Evolutionary conservation across 768 basidiomycete species (phyloP).

Genomic region (Hebeloma cylindrosporum): DNA sequence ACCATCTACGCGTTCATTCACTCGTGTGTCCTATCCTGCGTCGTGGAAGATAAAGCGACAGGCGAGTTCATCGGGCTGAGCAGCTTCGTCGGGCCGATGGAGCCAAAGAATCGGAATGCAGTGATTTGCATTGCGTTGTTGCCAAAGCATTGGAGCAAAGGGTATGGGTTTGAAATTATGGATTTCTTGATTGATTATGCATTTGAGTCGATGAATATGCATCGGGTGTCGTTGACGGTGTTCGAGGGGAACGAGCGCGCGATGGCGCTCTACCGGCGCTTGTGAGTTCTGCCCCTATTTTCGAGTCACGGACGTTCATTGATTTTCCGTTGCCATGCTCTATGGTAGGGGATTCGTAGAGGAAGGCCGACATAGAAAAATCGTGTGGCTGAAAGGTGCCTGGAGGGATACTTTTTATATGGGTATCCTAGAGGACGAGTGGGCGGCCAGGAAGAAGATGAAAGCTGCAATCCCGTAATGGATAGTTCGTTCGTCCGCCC

Average conservation of each 20-base stretch:
- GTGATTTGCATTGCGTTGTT: conserved; percentile 17
- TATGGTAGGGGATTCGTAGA: conserved; percentile 26
- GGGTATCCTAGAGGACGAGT: conserved; percentile 29
- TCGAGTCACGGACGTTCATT: background rate
- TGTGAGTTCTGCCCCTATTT: conserved; percentile 12
- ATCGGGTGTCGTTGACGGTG: conserved; percentile 19
- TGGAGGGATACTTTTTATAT: conserved; percentile 27
- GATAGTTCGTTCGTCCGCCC: background rate
- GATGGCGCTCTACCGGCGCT: conserved; percentile 12
- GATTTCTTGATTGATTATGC: conserved; percentile 17
- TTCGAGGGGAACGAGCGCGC: conserved; percentile 21
- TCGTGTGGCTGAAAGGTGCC: conserved; percentile 24
- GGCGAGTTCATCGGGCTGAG: conserved; percentile 14
- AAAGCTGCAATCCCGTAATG: background rate
- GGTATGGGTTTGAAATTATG: conserved; percentile 18
- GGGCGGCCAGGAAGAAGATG: conserved; percentile 13
- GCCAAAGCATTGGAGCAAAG: conserved; percentile 19
- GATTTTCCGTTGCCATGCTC: background rate
- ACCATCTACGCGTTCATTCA: conserved; percentile 11
- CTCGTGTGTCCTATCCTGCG: conserved; percentile 13
- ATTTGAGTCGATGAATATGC: conserved; percentile 16
- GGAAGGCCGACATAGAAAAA: conserved; percentile 26
- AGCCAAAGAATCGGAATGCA: conserved; percentile 18
- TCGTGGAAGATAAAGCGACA: conserved; percentile 13
- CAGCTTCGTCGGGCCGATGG: conserved; percentile 9